Evolutionary conservation across 306 rosid genomes (phyloP), one percentile per base, ranked within the genome.

Genomic region (Astragalus membranaceus): DNA sequence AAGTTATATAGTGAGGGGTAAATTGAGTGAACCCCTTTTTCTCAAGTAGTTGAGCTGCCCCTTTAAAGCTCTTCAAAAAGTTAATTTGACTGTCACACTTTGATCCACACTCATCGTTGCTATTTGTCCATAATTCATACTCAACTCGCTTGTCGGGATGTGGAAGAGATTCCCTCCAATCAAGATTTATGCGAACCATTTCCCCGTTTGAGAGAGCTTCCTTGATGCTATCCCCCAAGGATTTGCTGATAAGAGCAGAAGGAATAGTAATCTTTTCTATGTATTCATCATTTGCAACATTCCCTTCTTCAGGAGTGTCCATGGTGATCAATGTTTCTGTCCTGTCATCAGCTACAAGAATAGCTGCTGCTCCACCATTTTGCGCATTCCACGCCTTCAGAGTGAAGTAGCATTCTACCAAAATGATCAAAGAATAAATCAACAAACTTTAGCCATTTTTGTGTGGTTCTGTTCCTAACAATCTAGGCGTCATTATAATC

Each of bases 71-170:
- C 60, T 81, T 87, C 59, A 84, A 81, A 84, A 94, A 94, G 52
- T 87, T 85, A 67, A 90, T 88, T 87, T 87, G 95, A 79, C 64
- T 80, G 36, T 90, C 92, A 66, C 98, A 94, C 85, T 94, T 90
- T 14, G 88, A 80, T 6, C 98, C 98, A 16, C 98, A 94, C 78
- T 88, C 95, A 36, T 94, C 98, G 17, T 94, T 90, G 80, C 98
- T 94, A 75, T 90, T 94, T 14, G 98, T 90, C 98, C 98, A 94
- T 29, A 94, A 80, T 53, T 94, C 98, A 61, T 90, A 94, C 87
- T 90, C 96, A 52, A 94, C 98, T 51, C 98, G 89, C 32, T 94
- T 96, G 47, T 94, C 98, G 20, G 98, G 98, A 83, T 94, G 98
- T 1, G 97, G 98, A 80, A 94, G 97, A 75, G 98, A 88, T 82